phyloP scores from a whole-genome alignment of 192 early-diverging fungal species.

The Dissophora ornata region DNA sequence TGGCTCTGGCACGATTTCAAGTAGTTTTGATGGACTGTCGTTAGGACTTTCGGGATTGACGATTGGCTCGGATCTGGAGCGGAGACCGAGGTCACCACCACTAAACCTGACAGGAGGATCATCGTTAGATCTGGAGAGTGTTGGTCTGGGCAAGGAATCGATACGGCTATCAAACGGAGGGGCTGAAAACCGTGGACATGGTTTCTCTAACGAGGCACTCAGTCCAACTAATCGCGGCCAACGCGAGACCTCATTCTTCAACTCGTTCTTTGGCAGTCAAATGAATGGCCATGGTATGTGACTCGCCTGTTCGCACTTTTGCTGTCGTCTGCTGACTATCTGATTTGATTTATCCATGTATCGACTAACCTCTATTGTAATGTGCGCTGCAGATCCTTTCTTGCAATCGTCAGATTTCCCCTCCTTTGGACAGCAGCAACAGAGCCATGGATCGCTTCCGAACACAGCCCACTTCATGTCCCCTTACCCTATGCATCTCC shows the following conservation, averaged over 20 bases:
- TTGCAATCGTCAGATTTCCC: conserved; percentile 28
- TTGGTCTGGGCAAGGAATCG: conserved; percentile 28
- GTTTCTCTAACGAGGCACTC: conserved; percentile 12
- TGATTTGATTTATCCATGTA: background rate
- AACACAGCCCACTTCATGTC: conserved; percentile 29
- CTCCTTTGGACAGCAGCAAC: conserved; percentile 30
- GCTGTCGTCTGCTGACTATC: too few species aligned
- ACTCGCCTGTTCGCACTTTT: background rate
- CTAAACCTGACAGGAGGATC: conserved; percentile 38
- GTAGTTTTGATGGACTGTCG: conserved; percentile 36
- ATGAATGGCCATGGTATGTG: conserved; percentile 35
- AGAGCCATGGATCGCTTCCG: conserved; percentile 35
- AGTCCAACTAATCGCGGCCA: conserved; percentile 22
- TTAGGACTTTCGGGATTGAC: conserved; percentile 34
- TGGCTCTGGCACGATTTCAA: conserved; percentile 12
- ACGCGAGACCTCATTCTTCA: conserved; percentile 39
- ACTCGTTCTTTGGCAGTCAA: conserved; percentile 39
- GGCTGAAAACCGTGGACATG: conserved; percentile 6
- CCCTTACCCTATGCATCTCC: conserved; percentile 34
- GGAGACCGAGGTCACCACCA: conserved; percentile 33
- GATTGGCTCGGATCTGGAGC: conserved; percentile 36
- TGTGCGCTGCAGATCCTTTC: conserved; percentile 40
- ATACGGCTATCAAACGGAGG: background rate
- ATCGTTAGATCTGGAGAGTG: conserved; percentile 25
- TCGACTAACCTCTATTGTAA: too few species aligned